Evolutionary conservation across 176 grass and related monocot species (phyloP), one percentile per base, ranked within the genome.

Genomic region (Lolium perenne): DNA sequence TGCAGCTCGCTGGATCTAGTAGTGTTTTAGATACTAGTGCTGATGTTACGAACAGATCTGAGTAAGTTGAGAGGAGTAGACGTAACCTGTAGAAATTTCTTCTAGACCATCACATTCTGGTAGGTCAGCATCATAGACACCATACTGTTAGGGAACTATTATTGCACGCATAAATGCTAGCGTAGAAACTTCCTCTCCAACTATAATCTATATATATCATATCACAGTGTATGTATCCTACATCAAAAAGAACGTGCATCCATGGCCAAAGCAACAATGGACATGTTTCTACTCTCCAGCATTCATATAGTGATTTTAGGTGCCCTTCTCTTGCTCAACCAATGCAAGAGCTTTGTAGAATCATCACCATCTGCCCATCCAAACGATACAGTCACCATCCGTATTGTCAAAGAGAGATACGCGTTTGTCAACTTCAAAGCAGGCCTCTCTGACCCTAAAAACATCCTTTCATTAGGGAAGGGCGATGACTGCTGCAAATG

Each of bases 401-500:
- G 65, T n/a, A 54, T 81, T 7, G 41, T 25, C 7, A 4, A 0
- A 0, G 62, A 85, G 71, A 59, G 74, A 5, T 35, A 17, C 4
- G 75, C 38, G 0, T 65, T 89, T 23, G 0, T 85, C 1, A 14
- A 8, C 38, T 47, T 85, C 43, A 89, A 67, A 66, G 20, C 20
- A 11, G 58, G 58, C 8, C 58, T 23, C 0, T 10, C 20, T 0
- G 58, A 60, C n/a, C 58, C 87, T 5, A 3, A 7, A 20, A 59
- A 85, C 18, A 2, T 40, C 2, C 45, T 89, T 7, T 80, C 35
- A 0, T 85, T 82, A 51, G 75, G 74, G 82, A 77, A 55, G 10
- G 87, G 82, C 0, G 5, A 89, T 1, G 50, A 65, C 1, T 89
- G 81, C 60, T 89, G 81, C 41, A 22, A 26, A 17, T 79, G 74